Conservation (phyloP, 352 stramenopile genomes). For the Phytophthora sp. region DNA sequence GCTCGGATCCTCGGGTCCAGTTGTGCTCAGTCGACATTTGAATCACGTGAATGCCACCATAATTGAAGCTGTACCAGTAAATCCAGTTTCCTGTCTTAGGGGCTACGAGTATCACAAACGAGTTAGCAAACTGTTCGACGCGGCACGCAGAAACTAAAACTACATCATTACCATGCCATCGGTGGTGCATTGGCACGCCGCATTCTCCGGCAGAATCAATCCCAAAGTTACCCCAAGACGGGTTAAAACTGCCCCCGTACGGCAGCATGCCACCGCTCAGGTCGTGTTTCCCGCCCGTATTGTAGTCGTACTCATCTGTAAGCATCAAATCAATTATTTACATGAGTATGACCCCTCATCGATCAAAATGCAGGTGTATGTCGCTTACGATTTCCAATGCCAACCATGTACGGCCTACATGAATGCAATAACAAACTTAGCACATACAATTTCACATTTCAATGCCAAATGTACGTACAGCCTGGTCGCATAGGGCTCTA, state of each 20-base stretch:
- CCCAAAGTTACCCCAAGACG: conserved; percentile 71
- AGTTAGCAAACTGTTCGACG: conserved; percentile 3
- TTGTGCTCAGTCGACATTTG: conserved; percentile 93
- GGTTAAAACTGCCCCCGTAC: conserved; percentile 61
- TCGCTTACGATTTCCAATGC: conserved; percentile 78
- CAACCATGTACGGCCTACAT: conserved; percentile 75
- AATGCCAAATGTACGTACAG: conserved; percentile 43
- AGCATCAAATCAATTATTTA: neutral
- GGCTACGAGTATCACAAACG: conserved; percentile 35
- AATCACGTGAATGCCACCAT: conserved; percentile 88
- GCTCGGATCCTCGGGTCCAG: conserved; percentile 79
- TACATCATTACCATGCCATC: conserved; percentile 60
- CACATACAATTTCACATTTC: neutral
- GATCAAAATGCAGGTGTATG: neutral
- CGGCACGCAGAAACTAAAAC: neutral
- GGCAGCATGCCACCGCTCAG: conserved; percentile 53
- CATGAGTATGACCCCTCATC: neutral
- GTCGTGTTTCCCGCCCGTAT: conserved; percentile 54
- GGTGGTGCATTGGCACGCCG: conserved; percentile 68
- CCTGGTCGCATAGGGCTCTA: conserved; percentile 69
- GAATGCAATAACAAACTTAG: neutral
- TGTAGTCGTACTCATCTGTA: conserved; percentile 80
- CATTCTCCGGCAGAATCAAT: conserved; percentile 71
- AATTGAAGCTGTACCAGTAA: conserved; percentile 93
- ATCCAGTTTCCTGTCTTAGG: conserved; percentile 69